phyloP scores from a whole-genome alignment of 176 grass and related monocot genomes.

The Alloteropsis semialata region DNA sequence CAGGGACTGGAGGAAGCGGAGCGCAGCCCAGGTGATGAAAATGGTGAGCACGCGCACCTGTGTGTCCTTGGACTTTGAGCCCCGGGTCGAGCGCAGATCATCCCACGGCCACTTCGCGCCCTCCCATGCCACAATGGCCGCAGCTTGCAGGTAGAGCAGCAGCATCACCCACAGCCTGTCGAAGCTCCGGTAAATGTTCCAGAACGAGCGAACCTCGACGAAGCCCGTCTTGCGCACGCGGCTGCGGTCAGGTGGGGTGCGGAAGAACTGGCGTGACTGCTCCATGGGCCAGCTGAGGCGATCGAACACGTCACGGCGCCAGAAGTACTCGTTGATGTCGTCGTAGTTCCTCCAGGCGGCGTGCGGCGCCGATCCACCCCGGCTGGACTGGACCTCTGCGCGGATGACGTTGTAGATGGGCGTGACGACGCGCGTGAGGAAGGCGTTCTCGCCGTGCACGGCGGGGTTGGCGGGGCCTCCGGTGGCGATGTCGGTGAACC shows the following conservation, averaged over 20 bases:
- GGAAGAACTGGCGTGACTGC: constrained; percentile 68
- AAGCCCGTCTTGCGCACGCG: constrained; percentile 88
- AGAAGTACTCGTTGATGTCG: constrained; percentile 97
- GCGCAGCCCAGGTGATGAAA: constrained; percentile 88
- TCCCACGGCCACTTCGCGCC: constrained; percentile 61
- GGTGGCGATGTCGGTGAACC: constrained; percentile 51
- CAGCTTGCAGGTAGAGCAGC: constrained; percentile 72
- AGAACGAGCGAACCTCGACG: constrained; percentile 87
- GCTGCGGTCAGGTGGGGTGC: constrained; percentile 46
- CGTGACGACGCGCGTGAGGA: constrained; percentile 54
- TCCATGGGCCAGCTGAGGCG: constrained; percentile 77
- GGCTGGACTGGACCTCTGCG: constrained; percentile 63
- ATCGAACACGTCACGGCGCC: constrained; percentile 72
- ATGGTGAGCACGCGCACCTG: constrained; percentile 57
- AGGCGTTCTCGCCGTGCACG: constrained; percentile 74
- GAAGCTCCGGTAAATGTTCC: constrained; percentile 87
- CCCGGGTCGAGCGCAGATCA: constrained; percentile 8
- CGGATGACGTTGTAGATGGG: constrained; percentile 60
- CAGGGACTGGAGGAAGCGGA: constrained; percentile 79
- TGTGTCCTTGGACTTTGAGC: constrained; percentile 7
- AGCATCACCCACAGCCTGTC: constrained; percentile 95
- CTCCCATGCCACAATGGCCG: constrained; percentile 68
- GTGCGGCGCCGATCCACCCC: constrained; percentile 60
- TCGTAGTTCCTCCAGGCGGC: constrained; percentile 94
- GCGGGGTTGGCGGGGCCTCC: constrained; percentile 59